Conservation (phyloP, 169 alveolate species). For the Cryptosporidium felis region DNA sequence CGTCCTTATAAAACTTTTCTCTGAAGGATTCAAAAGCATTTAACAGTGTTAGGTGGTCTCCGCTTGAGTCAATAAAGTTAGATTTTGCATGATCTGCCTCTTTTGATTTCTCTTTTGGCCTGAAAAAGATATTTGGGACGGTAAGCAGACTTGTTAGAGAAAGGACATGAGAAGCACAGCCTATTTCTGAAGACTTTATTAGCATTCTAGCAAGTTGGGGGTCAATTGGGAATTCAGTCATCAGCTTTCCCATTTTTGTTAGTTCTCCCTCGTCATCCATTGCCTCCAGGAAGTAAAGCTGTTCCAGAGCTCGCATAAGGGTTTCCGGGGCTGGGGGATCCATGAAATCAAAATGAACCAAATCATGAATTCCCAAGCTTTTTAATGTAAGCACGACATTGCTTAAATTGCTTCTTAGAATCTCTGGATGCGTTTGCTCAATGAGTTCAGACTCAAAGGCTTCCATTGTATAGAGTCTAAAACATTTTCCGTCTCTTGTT, state of each 20-base stretch:
- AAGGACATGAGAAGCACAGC: conserved; percentile 88
- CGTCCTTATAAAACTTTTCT: conserved; percentile 77
- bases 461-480: conserved; percentile 95
- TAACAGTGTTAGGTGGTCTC: conserved; percentile 97
- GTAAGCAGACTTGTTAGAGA: conserved; percentile 92
- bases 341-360: conserved; percentile 98
- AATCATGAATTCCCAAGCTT: conserved; percentile 95
- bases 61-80: conserved; percentile 92
- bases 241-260: conserved; percentile 93
- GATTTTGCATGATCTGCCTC: conserved; percentile 93
- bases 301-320: conserved; percentile 95
- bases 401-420: conserved; percentile 94
- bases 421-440: conserved; percentile 98
- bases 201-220: conserved; percentile 96
- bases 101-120: conserved; percentile 90
- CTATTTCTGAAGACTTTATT: conserved; percentile 84
- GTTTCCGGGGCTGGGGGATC: conserved; percentile 99
- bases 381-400: conserved; percentile 94
- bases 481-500: conserved; percentile 98
- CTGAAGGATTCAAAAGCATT: conserved; percentile 80
- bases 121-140: conserved; percentile 89
- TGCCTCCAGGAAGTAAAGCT: conserved; percentile 94
- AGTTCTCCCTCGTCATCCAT: conserved; percentile 98
- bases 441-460: conserved; percentile 92
- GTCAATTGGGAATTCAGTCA: conserved; percentile 98